phyloP scores from a whole-genome alignment of 352 stramenopile genomes.

The Globisporangium okanoganense region DNA sequence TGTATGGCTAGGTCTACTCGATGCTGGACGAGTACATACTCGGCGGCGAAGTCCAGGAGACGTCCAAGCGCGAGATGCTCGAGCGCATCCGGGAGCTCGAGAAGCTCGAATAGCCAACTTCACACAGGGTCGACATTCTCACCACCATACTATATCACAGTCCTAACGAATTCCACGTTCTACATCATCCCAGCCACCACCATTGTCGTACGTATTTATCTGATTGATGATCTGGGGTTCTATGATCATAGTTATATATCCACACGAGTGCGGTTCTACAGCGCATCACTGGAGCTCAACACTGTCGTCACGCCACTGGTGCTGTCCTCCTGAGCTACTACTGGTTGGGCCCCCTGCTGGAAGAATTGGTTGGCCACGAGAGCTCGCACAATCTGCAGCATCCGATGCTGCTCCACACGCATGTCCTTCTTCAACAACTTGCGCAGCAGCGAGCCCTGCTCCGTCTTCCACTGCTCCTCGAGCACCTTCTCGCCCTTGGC shows the following conservation, averaged over 20 bases:
- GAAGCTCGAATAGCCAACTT: conserved; percentile 84
- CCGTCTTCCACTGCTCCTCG: conserved; percentile 59
- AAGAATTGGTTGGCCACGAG: conserved; percentile 63
- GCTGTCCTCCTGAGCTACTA: neutral
- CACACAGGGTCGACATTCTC: neutral
- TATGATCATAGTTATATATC: neutral
- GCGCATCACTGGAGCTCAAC: neutral
- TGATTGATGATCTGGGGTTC: no score
- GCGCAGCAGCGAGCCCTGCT: conserved; percentile 65
- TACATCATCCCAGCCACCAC: neutral
- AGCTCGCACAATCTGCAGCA: conserved; percentile 74
- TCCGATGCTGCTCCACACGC: conserved; percentile 57
- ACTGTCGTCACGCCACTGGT: no score
- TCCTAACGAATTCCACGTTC: neutral
- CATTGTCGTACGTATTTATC: neutral
- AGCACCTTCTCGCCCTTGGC: conserved; percentile 13
- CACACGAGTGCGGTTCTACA: neutral
- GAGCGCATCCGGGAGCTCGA: conserved; percentile 90
- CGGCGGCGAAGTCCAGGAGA: conserved; percentile 92
- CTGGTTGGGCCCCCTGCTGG: conserved; percentile 7
- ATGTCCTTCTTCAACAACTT: conserved; percentile 77
- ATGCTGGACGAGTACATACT: conserved; percentile 96
- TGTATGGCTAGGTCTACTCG: conserved; percentile 71
- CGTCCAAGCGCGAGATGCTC: conserved; percentile 91
- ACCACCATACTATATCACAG: neutral